Evolutionary conservation across 192 early-diverging fungal species (phyloP), one percentile per base, ranked within the genome.

Genomic region (Kappamyces sp.): DNA sequence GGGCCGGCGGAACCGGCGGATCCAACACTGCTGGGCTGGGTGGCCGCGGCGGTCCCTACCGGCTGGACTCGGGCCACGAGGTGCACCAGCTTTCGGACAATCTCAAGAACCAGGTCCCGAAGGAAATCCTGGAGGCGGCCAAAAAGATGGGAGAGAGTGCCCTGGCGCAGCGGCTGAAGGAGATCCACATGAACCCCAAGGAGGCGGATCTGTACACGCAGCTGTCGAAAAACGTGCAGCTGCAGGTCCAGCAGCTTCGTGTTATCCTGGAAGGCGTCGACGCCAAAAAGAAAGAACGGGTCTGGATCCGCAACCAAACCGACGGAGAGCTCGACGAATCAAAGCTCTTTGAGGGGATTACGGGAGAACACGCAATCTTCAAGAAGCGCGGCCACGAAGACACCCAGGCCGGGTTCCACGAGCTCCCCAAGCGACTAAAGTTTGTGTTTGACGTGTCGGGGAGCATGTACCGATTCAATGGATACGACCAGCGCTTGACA

Each of bases 381-480:
- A 91, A 89, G 68, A 70, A 81, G 4, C 74, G 89, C 35, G 89
- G 89, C n/a, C 86, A 88, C 11, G 79, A 87, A 51, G 80, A 85
- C 41, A 77, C 77, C 3, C 84, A 86, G 36, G 32, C 36, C 9
- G 22, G 30, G 0, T 75, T 80, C 38, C 85, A 87, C 58, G 73
- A 85, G 29, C 84, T 82, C 48, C 89, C 89, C 15, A 91, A 91
- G 65, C 67, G 77, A 45, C 74, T 91, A 67, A 78, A 73, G 54
- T 85, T 91, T 72, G 81, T 86, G 11, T 91, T 91, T 75, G 89
- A 91, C 73, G 62, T 91, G 33, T 80, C 76, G 37, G 89, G 84
- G 51, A 68, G 66, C 52, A 67, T 77, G 67, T 54, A 61, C 15
- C 45, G 64, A 1, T 72, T 70, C 59, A 71, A 77, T 49, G 71